A percentile compares a stretch with the other conserved stretches of the same genome.
Conservation (phyloP, 306 rosid genomes). For the Cicer judaicum region DNA sequence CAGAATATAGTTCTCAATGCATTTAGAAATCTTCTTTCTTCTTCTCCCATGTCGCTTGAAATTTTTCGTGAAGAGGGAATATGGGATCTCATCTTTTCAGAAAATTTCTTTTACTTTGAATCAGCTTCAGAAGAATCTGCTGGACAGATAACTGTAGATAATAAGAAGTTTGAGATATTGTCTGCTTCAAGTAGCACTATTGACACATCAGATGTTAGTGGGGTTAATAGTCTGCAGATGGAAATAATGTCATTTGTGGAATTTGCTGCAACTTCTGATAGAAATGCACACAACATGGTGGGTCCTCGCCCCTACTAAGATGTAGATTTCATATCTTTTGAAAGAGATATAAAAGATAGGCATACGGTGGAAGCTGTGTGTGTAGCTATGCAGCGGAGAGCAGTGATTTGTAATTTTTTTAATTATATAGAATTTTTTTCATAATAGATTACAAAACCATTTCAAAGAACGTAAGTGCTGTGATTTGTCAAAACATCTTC, state of each 20-base stretch:
- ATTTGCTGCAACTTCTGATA: constrained; percentile 76
- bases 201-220: constrained; percentile 52
- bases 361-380: not conserved
- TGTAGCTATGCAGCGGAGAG: not conserved
- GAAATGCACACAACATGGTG: constrained; percentile 76
- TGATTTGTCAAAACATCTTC: constrained; percentile 21
- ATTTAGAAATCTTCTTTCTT: constrained; percentile 73
- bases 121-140: constrained; percentile 58
- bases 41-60: constrained; percentile 68
- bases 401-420: not conserved
- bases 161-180: constrained; percentile 53
- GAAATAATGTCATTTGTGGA: constrained; percentile 85
- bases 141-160: constrained; percentile 47
- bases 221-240: constrained; percentile 71
- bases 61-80: constrained; percentile 80
- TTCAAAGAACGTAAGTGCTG: constrained; percentile 7
- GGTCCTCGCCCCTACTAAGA: constrained; percentile 39
- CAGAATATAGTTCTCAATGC: constrained; percentile 72
- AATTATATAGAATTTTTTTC: not conserved
- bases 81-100: constrained; percentile 95
- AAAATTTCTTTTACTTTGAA: constrained; percentile 80
- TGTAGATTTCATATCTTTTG: constrained; percentile 6
- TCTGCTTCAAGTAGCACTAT: constrained; percentile 54
- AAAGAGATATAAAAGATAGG: constrained; percentile 2
- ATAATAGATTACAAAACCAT: constrained; percentile 18